Evolutionary conservation across 2,329 filamentous ascomycete species (phyloP), one percentile per base, ranked within the genome.

Genomic region (Colletotrichum noveboracense): DNA sequence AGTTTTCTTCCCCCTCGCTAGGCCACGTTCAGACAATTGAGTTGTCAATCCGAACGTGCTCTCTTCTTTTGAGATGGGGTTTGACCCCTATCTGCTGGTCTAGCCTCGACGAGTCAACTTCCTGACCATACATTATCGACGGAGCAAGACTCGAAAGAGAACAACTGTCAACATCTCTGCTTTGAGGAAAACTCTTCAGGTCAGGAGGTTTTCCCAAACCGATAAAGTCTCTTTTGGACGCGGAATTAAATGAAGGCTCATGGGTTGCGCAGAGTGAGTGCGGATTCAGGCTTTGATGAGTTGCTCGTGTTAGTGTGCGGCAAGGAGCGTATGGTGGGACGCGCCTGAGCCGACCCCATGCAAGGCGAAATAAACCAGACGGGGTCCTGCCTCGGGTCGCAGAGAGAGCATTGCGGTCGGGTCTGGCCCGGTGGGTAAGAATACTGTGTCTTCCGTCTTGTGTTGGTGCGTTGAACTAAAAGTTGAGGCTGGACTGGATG

Each of bases 321-420:
- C 56, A 60, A 65, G 60, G 62, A 48, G 64, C 52, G 28, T 9
- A 28, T 14, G 18, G 56, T 68, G 64, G 73, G 64, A 70, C 67
- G 56, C 13, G 43, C 55, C 60, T 28, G 34, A 43, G 30, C 67
- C 26, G 52, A 62, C 34, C 72, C 68, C 70, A 43, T 61, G 65
- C 65, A 38, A 60, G 58, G 38, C 38, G 28, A 43, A 73, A 75
- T 75, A 48, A 73, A 73, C 67, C 72, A 67, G 55, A 55, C 55
- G 72, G 61, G 62, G 68, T 70, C 72, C 38, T 67, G 68, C 38
- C 55, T 67, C 28, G 67, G 60, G 71, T 74, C 43, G 65, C 65
- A 56, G 65, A 34, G 66, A n/a, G 65, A 21, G 66, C 62, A 60
- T 14, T 58, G 18, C 60, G 18, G 58, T 55, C 21, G 26, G 70